A percentile compares a stretch with the other conserved stretches of the same genome.
phyloP scores from a whole-genome alignment of 257 asterid genomes.

The Solanum rostratum region DNA sequence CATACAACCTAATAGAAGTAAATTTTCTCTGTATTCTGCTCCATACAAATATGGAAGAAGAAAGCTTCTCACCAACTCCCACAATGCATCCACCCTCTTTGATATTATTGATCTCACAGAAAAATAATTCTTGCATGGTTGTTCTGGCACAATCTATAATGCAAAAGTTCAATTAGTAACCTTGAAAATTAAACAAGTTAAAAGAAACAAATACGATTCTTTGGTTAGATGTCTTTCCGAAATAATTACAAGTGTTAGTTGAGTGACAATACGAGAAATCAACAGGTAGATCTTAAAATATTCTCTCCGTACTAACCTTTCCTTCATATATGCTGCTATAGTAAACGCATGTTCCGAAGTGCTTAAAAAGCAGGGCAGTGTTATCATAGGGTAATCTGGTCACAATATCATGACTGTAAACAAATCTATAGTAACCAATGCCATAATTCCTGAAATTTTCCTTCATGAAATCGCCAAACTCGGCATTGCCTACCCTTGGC shows the following conservation, averaged over 20 bases:
- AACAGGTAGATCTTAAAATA: neutral
- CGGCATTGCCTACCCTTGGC: conserved; percentile 52
- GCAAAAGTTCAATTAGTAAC: neutral
- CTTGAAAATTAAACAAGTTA: neutral
- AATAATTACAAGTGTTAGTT: neutral
- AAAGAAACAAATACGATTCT: neutral
- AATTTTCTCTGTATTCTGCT: conserved; percentile 37
- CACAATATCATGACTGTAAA: conserved; percentile 49
- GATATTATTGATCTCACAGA: conserved; percentile 1
- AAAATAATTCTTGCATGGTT: conserved; percentile 29
- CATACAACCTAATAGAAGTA: conserved; percentile 22
- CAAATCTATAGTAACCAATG: conserved; percentile 34
- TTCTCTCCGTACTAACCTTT: conserved; percentile 7
- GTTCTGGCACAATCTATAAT: conserved; percentile 31
- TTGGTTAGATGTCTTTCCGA: neutral
- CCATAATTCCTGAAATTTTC: conserved; percentile 11
- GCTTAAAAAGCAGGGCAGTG: conserved; percentile 31
- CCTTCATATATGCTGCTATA: conserved; percentile 37
- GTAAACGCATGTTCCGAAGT: conserved; percentile 48
- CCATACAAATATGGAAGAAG: conserved; percentile 34
- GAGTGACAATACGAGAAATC: neutral
- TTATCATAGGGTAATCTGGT: conserved; percentile 46
- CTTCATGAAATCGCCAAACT: conserved; percentile 37
- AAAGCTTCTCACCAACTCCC: conserved; percentile 57
- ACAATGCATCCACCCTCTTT: conserved; percentile 28